Evolutionary conservation across 805 yeast genomes (phyloP), one percentile per base, ranked within the genome.

Genomic region (Metschnikowia baotianmanensis): DNA sequence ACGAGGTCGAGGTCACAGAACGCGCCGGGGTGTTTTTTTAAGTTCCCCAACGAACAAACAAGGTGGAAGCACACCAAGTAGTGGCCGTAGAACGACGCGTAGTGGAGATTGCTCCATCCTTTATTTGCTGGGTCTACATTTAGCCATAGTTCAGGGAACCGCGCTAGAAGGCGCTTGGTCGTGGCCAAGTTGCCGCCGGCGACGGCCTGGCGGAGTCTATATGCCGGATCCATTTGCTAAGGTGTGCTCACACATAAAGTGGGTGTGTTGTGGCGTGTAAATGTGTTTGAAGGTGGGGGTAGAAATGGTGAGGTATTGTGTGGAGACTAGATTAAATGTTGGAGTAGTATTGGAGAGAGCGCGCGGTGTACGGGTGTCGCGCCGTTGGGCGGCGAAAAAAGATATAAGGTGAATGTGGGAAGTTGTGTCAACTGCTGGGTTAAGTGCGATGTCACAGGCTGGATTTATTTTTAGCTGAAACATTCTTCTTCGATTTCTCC

Each of bases 61-160:
- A 83, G 62, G 49, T 67, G 70, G 23, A 71, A 83, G 59, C 89
- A 83, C 11, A 86, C 72, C 40, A 83, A 72, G 52, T 81, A 82
- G 46, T 82, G 74, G 31, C 95, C 93, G 53, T 83, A 65, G 52
- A 58, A 83, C 4, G 91, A 80, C 0, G 95, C 89, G 59, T 86
- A 86, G 58, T 87, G 96, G 34, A 87, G 65, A 27, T 84, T 81
- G 12, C 85, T 72, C 96, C 96, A 87, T 2, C 96, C 96, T 54
- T 82, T 79, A 17, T 61, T 21, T 25, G 56, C 22, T 5, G 88
- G 76, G 55, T 88, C 85, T 18, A 80, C 68, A 55, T 86, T 83
- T 45, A 80, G 81, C 47, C 87, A 58, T 28, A 86, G 67, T 23
- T 78, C 82, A 0, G 95, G 93, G 49, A 72, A 82, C 27, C 88